Conservation (phyloP, 352 stramenopile genomes). For the Phytophthora sp. region DNA sequence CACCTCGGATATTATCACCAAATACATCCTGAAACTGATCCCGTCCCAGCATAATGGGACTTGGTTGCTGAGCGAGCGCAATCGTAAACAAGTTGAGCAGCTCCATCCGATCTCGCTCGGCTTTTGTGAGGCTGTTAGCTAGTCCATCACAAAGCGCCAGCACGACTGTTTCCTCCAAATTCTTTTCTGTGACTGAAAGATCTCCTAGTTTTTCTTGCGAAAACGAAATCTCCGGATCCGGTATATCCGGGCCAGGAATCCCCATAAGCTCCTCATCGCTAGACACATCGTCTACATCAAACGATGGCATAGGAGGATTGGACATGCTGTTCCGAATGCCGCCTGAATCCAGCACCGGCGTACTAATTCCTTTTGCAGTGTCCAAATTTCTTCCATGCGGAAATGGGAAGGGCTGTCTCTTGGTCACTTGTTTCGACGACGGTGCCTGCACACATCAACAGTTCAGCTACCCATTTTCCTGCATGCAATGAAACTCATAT, state of each 20-base stretch:
- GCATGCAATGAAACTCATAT: too few relatives aligned
- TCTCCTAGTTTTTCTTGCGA: slow-evolving; percentile 75
- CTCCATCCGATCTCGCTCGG: slow-evolving; percentile 54
- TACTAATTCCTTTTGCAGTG: slow-evolving; percentile 18
- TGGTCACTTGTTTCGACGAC: slow-evolving; percentile 30
- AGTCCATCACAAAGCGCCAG: slow-evolving; percentile 53
- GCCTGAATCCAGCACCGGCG: slow-evolving; percentile 21
- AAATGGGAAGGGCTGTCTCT: slow-evolving; percentile 28
- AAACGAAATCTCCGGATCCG: slow-evolving; percentile 62
- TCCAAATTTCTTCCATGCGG: slow-evolving; percentile 19
- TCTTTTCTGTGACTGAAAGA: slow-evolving; percentile 66
- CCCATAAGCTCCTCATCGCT: slow-evolving; percentile 69
- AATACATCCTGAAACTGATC: slow-evolving; percentile 75
- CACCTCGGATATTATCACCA: slow-evolving; percentile 65
- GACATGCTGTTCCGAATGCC: slow-evolving; percentile 2
- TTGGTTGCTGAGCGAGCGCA: slow-evolving; percentile 33
- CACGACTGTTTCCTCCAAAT: slow-evolving; percentile 28
- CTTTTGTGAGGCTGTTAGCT: slow-evolving; percentile 43
- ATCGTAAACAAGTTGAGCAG: slow-evolving; percentile 57
- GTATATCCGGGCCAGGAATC: slow-evolving; percentile 39
- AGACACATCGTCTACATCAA: slow-evolving; percentile 38
- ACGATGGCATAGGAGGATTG: slow-evolving; percentile 14
- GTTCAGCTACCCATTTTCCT: not conserved
- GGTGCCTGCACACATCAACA: slow-evolving; percentile 18
- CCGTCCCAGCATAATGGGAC: slow-evolving; percentile 43